These are phyloP conservation scores for Debaryomycetaceae sp. DNA, from an alignment of 1,139 yeast genomes.

Conservation along the genomic window DNA sequence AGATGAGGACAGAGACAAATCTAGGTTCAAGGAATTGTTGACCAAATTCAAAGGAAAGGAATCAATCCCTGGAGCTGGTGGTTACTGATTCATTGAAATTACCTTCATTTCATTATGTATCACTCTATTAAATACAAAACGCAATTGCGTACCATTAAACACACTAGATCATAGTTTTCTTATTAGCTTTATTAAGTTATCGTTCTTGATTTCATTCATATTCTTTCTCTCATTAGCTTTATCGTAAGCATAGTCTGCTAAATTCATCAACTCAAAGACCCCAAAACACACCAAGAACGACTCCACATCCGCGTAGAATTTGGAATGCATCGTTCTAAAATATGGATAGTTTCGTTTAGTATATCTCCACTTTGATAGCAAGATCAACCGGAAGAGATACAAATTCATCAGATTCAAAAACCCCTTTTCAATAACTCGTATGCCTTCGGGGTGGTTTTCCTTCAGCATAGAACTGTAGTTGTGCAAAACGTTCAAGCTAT, in stretches of 20 bases:
- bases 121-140: background rate
- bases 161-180: slow-evolving; percentile 10
- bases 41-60: slow-evolving; percentile 65
- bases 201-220: slow-evolving; percentile 16
- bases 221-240: slow-evolving; percentile 6
- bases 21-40: slow-evolving; percentile 67
- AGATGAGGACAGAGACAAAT: slow-evolving; percentile 58
- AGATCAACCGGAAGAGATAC: slow-evolving; percentile 33
- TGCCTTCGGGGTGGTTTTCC: slow-evolving; percentile 15
- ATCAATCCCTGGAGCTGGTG: slow-evolving; percentile 63
- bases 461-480: slow-evolving; percentile 17
- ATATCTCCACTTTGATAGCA: slow-evolving; percentile 44
- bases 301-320: slow-evolving; percentile 35
- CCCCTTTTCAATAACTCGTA: slow-evolving; percentile 23
- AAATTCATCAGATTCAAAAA: slow-evolving; percentile 30
- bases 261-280: slow-evolving; percentile 38
- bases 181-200: slow-evolving; percentile 16
- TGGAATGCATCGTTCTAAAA: slow-evolving; percentile 21
- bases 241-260: slow-evolving; percentile 29
- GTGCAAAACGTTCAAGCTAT: slow-evolving; percentile 24
- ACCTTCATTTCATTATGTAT: background rate
- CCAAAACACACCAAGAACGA: slow-evolving; percentile 35
- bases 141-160: slow-evolving; percentile 13
- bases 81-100: slow-evolving; percentile 16
- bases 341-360: slow-evolving; percentile 37